Conservation (phyloP, 1,284 basidiomycete genomes). For the Irpex sp. region DNA sequence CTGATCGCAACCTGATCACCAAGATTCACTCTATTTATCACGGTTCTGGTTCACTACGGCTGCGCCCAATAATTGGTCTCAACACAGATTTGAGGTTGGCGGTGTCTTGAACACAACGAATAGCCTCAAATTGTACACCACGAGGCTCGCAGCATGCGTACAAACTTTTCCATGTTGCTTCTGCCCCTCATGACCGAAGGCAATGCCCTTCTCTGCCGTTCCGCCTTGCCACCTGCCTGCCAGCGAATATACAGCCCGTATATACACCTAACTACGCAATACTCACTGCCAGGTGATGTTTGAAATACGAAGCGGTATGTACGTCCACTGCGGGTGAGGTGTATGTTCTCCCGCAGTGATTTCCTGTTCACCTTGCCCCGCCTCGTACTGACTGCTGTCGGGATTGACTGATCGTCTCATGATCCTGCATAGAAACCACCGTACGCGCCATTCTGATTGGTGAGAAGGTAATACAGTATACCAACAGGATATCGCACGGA, state of each 20-base stretch:
- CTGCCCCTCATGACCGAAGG: not conserved
- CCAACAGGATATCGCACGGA: too few relatives aligned
- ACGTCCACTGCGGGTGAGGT: not conserved
- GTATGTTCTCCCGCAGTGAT: constrained; percentile 6
- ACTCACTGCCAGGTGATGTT: not conserved
- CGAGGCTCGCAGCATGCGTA: too few relatives aligned
- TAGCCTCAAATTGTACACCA: too few relatives aligned
- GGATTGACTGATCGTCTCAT: not conserved
- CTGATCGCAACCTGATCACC: too few relatives aligned
- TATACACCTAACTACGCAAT: not conserved
- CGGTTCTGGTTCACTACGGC: too few relatives aligned
- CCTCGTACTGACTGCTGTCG: not conserved
- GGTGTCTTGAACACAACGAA: too few relatives aligned
- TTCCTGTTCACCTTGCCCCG: not conserved
- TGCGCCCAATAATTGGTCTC: too few relatives aligned
- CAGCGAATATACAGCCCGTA: too few relatives aligned
- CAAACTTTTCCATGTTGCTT: too few relatives aligned
- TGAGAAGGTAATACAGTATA: too few relatives aligned
- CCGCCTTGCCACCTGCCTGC: not conserved
- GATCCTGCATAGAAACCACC: not conserved
- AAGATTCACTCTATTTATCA: too few relatives aligned
- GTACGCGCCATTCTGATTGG: not conserved
- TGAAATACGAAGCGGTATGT: not conserved
- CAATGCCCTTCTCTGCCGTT: not conserved
- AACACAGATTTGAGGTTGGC: too few relatives aligned